Conservation (phyloP, 371 early-diverging fungal genomes). For the Phascolomyces articulosus region DNA sequence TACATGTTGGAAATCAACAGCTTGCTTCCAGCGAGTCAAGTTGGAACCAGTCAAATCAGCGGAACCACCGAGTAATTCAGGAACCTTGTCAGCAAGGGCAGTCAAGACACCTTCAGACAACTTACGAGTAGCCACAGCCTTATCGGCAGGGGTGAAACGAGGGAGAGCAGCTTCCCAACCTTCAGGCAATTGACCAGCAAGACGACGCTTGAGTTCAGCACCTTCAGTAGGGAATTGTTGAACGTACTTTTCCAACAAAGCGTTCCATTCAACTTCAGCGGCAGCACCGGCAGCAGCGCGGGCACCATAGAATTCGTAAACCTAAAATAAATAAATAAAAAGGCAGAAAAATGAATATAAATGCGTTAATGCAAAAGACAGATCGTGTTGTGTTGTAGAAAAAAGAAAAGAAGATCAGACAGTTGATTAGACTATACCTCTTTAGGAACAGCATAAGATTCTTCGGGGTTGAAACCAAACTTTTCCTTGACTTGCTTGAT, state of each 20-base stretch:
- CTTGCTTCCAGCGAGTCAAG: conserved; percentile 89
- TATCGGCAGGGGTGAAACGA: conserved; percentile 72
- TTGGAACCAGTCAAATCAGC: conserved; percentile 97
- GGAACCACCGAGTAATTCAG: conserved; percentile 93
- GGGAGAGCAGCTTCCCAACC: conserved; percentile 74
- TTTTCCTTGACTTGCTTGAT: conserved; percentile 81
- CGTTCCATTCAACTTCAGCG: conserved; percentile 73
- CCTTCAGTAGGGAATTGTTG: conserved; percentile 61
- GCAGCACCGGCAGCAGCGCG: conserved; percentile 59
- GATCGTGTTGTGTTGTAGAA: no score
- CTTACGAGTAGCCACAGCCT: conserved; percentile 85
- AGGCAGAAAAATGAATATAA: not conserved
- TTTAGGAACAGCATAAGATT: conserved; percentile 69
- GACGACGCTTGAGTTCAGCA: conserved; percentile 76
- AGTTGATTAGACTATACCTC: conserved; percentile 19
- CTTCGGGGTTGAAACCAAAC: conserved; percentile 80
- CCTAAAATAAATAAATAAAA: conserved; percentile 14
- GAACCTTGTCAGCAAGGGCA: conserved; percentile 72
- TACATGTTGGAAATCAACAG: conserved; percentile 89
- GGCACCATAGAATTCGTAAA: conserved; percentile 66
- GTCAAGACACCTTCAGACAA: conserved; percentile 80
- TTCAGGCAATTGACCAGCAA: conserved; percentile 70
- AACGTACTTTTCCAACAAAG: conserved; percentile 62
- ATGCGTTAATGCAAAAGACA: conserved; percentile 2
- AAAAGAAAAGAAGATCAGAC: not conserved